phyloP scores from a whole-genome alignment of 2,329 filamentous ascomycete genomes.

The Venturia asperata region DNA sequence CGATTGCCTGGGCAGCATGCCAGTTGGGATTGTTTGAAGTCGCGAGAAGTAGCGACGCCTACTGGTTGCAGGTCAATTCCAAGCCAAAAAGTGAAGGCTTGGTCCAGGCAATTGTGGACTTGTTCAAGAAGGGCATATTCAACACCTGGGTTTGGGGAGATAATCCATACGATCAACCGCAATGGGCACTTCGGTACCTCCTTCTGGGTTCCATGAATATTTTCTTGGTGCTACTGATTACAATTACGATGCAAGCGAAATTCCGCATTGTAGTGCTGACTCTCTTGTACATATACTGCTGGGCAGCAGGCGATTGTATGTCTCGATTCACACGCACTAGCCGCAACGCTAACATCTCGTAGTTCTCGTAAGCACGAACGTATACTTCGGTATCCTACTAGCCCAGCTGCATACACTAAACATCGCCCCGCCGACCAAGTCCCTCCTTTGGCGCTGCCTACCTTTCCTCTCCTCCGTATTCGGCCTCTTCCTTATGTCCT shows the following conservation, averaged over 20 bases:
- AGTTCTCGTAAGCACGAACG: constrained; percentile 23
- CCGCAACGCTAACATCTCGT: background rate
- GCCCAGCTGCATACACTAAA: constrained; percentile 27
- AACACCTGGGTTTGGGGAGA: constrained; percentile 42
- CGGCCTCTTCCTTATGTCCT: constrained; percentile 26
- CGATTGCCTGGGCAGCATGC: constrained; percentile 26
- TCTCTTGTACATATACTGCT: constrained; percentile 46
- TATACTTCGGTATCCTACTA: constrained; percentile 27
- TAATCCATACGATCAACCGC: constrained; percentile 51
- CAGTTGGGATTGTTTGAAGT: constrained; percentile 25
- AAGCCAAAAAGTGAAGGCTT: constrained; percentile 25
- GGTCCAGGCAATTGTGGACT: constrained; percentile 34
- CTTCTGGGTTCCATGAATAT: constrained; percentile 50
- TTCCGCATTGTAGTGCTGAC: constrained; percentile 45
- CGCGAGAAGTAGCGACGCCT: constrained; percentile 24
- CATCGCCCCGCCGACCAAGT: constrained; percentile 23
- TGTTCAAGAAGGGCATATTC: constrained; percentile 21
- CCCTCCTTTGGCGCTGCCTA: constrained; percentile 22
- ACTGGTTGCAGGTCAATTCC: constrained; percentile 24
- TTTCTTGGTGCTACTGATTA: constrained; percentile 48
- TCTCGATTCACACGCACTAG: background rate
- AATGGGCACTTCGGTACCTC: constrained; percentile 53
- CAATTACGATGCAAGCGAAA: constrained; percentile 42
- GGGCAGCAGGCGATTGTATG: constrained; percentile 29
- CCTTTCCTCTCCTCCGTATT: constrained; percentile 25